These are phyloP conservation scores for Arachis stenosperma DNA, from an alignment of 306 rosid species.

Conservation along the genomic window DNA sequence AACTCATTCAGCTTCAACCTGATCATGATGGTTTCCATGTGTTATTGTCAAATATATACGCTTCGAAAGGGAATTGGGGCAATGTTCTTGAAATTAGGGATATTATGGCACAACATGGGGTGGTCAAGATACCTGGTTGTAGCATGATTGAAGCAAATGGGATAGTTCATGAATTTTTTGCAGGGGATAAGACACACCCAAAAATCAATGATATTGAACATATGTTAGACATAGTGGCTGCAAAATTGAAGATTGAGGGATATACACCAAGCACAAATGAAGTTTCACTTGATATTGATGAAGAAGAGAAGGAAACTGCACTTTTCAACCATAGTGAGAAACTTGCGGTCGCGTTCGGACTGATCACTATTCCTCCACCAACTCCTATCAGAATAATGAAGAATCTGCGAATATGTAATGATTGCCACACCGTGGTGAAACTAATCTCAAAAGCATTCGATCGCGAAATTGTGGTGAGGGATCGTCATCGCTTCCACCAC, in stretches of 20 bases:
- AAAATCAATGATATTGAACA: slow-evolving; percentile 58
- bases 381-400: slow-evolving; percentile 67
- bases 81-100: slow-evolving; percentile 70
- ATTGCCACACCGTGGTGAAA: slow-evolving; percentile 74
- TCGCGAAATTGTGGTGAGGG: slow-evolving; percentile 74
- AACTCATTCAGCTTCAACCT: slow-evolving; percentile 76
- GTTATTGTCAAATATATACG: slow-evolving; percentile 73
- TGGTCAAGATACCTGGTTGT: slow-evolving; percentile 82
- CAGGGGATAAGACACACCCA: slow-evolving; percentile 78
- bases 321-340: slow-evolving; percentile 77
- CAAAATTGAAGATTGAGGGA: slow-evolving; percentile 72
- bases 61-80: slow-evolving; percentile 81
- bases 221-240: slow-evolving; percentile 66
- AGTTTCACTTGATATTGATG: slow-evolving; percentile 75
- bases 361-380: slow-evolving; percentile 59
- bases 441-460: slow-evolving; percentile 64
- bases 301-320: slow-evolving; percentile 79
- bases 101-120: slow-evolving; percentile 61
- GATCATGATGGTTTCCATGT: slow-evolving; percentile 83
- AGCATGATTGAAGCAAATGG: slow-evolving; percentile 83
- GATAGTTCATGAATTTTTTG: slow-evolving; percentile 68
- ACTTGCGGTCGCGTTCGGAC: slow-evolving; percentile 85
- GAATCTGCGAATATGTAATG: slow-evolving; percentile 83
- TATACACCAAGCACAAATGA: slow-evolving; percentile 66
- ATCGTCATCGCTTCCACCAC: slow-evolving; percentile 88